Conservation (phyloP, 495 filamentous ascomycete genomes). For the Penicillium paxilli region DNA sequence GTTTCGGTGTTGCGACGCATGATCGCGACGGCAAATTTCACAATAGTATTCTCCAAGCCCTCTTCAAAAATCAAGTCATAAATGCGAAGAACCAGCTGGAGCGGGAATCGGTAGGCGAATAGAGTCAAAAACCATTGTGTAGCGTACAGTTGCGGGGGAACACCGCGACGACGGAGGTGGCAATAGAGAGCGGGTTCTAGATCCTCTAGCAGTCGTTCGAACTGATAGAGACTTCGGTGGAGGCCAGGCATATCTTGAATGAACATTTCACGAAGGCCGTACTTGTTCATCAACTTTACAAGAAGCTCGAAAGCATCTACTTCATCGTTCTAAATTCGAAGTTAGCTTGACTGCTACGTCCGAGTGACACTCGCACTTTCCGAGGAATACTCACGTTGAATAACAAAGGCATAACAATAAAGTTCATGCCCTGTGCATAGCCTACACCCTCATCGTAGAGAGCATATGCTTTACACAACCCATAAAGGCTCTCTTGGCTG, state of each 20-base stretch:
- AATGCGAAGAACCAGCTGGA: slow-evolving; percentile 93
- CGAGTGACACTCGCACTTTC: not conserved
- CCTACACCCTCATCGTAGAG: slow-evolving; percentile 92
- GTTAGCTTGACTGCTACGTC: not conserved
- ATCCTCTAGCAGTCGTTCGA: slow-evolving; percentile 92
- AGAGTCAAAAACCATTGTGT: slow-evolving; percentile 99
- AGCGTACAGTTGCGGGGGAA: slow-evolving; percentile 89
- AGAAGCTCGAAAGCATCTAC: slow-evolving; percentile 95
- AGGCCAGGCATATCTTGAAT: slow-evolving; percentile 95
- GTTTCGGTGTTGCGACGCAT: slow-evolving; percentile 88
- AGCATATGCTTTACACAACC: slow-evolving; percentile 96
- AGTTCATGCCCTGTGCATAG: slow-evolving; percentile 99
- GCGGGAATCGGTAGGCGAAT: slow-evolving; percentile 97
- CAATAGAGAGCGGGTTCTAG: slow-evolving; percentile 92
- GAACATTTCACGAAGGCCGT: slow-evolving; percentile 89
- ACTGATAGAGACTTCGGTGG: slow-evolving; percentile 90
- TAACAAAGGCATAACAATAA: slow-evolving; percentile 93
- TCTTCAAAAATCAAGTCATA: slow-evolving; percentile 97
- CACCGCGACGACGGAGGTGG: slow-evolving; percentile 84
- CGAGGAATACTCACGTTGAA: slow-evolving; percentile 82
- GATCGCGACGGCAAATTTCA: slow-evolving; percentile 90
- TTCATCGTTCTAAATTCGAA: slow-evolving; percentile 77
- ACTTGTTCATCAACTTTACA: slow-evolving; percentile 94
- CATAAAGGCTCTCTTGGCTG: slow-evolving; percentile 91
- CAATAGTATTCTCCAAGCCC: slow-evolving; percentile 82